Percentiles rank a stretch among this genome's conserved stretches.
Conservation (phyloP, 2,329 filamentous ascomycete species). For the Dissoconium aciculare region DNA sequence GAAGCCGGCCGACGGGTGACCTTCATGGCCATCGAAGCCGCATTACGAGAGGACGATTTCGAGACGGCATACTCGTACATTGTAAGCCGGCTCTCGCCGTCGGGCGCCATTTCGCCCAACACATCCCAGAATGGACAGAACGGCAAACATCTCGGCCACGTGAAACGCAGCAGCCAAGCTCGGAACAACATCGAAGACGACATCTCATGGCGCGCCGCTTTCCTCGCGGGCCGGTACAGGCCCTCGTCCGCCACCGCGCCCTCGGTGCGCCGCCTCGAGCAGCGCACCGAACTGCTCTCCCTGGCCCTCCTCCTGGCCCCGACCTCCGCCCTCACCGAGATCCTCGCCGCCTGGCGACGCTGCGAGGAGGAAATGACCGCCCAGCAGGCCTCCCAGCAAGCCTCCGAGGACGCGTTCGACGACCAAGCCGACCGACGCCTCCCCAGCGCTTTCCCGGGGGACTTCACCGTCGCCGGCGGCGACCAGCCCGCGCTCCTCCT, state of each 20-base stretch:
- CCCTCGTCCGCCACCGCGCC: constrained; percentile 33
- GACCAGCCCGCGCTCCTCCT: constrained; percentile 22
- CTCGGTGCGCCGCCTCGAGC: constrained; percentile 56
- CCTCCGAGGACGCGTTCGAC: constrained; percentile 57
- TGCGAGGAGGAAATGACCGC: constrained; percentile 64
- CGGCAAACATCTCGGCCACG: constrained; percentile 6
- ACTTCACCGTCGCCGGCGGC: constrained; percentile 27
- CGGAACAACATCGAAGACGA: constrained; percentile 35
- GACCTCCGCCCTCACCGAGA: constrained; percentile 52
- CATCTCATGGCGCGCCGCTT: constrained; percentile 64
- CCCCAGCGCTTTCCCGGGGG: constrained; percentile 27
- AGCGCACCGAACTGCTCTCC: constrained; percentile 65
- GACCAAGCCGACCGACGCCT: constrained; percentile 42
- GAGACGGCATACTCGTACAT: constrained; percentile 79
- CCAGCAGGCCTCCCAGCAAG: constrained; percentile 50
- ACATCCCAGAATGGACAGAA: constrained; percentile 1
- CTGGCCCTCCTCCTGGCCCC: constrained; percentile 63
- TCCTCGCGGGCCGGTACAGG: constrained; percentile 62
- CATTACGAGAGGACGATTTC: constrained; percentile 62
- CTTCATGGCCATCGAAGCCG: constrained; percentile 67
- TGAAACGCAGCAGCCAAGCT: constrained; percentile 11
- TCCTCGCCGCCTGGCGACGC: constrained; percentile 58
- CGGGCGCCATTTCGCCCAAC: constrained; percentile 12
- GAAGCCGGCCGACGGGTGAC: constrained; percentile 51
- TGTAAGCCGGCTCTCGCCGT: constrained; percentile 46